phyloP scores from a whole-genome alignment of 148 eudicot genomes.

The Limonium bicolor region DNA sequence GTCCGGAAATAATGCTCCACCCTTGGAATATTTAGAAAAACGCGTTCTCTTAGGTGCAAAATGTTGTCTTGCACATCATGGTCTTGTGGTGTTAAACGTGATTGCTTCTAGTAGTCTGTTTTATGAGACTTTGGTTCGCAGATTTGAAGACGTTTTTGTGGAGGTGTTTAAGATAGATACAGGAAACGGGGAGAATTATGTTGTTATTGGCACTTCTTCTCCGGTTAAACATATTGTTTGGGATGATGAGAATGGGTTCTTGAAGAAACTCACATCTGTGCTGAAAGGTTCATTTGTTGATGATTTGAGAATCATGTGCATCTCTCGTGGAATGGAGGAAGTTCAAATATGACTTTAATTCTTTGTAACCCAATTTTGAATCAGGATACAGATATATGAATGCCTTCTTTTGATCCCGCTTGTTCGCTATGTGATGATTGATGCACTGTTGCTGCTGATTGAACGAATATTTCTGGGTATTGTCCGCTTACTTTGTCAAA shows the following conservation, averaged over 20 bases:
- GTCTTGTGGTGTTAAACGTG: conserved; percentile 53
- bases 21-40: conserved; percentile 41
- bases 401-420: no score
- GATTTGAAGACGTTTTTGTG: conserved; percentile 24
- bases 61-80: conserved; percentile 28
- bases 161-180: conserved; percentile 56
- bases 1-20: conserved; percentile 47
- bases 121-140: conserved; percentile 27
- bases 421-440: no score
- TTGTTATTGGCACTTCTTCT: conserved; percentile 39
- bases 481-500: no score
- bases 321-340: no score
- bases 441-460: no score
- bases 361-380: no score
- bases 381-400: no score
- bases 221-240: conserved; percentile 1
- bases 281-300: no score
- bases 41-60: conserved; percentile 40
- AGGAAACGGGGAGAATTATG: conserved; percentile 54
- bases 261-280: conserved; percentile 37
- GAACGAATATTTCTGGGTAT: no score
- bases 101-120: conserved; percentile 33
- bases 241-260: conserved; percentile 16
- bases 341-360: no score
- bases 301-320: no score